Percentiles rank a stretch among this genome's conserved stretches.
Evolutionary conservation across 192 early-diverging fungal species (phyloP).

Genomic region (Backusella parvicylindrica): DNA sequence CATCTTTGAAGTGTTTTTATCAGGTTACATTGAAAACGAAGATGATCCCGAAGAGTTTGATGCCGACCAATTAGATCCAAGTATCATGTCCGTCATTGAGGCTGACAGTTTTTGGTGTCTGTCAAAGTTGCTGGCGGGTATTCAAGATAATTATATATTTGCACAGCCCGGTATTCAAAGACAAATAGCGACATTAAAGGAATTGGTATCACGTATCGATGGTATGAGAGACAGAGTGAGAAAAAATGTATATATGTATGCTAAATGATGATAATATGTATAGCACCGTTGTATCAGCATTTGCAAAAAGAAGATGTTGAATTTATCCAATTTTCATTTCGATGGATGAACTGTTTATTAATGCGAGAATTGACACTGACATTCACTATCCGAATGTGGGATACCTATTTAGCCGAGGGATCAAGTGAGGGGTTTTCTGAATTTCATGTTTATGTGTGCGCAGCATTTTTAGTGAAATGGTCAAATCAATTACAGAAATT

Average conservation of each 20-base stretch:
- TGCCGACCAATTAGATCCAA: conserved; percentile 42
- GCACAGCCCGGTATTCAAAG: conserved; percentile 95
- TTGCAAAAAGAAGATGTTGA: conserved; percentile 87
- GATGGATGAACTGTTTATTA: conserved; percentile 99
- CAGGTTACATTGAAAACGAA: conserved; percentile 51
- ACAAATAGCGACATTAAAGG: conserved; percentile 83
- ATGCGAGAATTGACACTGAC: conserved; percentile 91
- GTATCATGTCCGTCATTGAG: conserved; percentile 71
- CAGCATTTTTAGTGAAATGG: conserved; percentile 96
- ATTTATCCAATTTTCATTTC: conserved; percentile 98
- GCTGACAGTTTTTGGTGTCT: conserved; percentile 98
- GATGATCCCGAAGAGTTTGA: conserved; percentile 56
- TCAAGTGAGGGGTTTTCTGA: conserved; percentile 83
- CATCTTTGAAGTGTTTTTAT: conserved; percentile 91
- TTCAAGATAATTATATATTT: conserved; percentile 99
- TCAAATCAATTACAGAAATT: conserved; percentile 74
- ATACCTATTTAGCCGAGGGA: conserved; percentile 91
- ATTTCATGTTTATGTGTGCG: conserved; percentile 98
- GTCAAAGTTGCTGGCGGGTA: conserved; percentile 92
- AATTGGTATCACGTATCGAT: conserved; percentile 92
- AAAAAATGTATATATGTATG: not conserved
- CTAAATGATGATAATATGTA: not conserved
- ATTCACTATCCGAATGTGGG: conserved; percentile 97
- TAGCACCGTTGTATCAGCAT: conserved; percentile 76
- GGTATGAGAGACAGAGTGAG: conserved; percentile 43